Evolutionary conservation across 2,329 filamentous ascomycete species (phyloP).

Genomic region (Exserohilum rostratum): DNA sequence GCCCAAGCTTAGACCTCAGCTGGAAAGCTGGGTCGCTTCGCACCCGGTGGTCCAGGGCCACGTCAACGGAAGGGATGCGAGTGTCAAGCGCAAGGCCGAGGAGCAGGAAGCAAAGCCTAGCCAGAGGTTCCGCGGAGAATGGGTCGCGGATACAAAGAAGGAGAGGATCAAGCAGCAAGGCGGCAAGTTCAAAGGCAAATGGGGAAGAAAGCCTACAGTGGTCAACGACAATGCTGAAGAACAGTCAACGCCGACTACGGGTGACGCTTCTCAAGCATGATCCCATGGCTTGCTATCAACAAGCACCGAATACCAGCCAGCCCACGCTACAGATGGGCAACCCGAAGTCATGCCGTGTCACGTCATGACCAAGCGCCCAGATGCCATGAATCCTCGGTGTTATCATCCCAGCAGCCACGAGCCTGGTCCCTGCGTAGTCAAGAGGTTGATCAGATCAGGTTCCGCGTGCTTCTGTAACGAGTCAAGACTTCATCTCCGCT

Average conservation of each 20-base stretch:
- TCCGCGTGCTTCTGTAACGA: not conserved
- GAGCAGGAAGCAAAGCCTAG: constrained; percentile 19
- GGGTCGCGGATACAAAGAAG: constrained; percentile 32
- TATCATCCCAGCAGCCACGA: not conserved
- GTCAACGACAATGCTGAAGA: not conserved
- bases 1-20: constrained; percentile 24
- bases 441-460: not conserved
- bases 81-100: constrained; percentile 17
- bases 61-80: constrained; percentile 27
- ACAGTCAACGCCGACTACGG: not conserved
- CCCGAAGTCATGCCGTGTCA: too few relatives aligned
- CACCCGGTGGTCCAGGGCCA: constrained; percentile 24
- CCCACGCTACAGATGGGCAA: too few relatives aligned
- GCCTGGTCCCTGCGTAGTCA: not conserved
- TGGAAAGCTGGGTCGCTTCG: constrained; percentile 30
- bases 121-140: constrained; percentile 40
- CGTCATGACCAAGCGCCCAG: not conserved
- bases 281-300: not conserved
- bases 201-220: constrained; percentile 19
- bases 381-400: not conserved
- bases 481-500: not conserved
- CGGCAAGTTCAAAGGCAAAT: constrained; percentile 36
- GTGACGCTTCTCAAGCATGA: not conserved
- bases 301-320: too few relatives aligned
- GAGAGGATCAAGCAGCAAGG: constrained; percentile 40